Base-by-base conservation (phyloP, 306 rosid species). In the Oemleria cerasiformis region DNA sequence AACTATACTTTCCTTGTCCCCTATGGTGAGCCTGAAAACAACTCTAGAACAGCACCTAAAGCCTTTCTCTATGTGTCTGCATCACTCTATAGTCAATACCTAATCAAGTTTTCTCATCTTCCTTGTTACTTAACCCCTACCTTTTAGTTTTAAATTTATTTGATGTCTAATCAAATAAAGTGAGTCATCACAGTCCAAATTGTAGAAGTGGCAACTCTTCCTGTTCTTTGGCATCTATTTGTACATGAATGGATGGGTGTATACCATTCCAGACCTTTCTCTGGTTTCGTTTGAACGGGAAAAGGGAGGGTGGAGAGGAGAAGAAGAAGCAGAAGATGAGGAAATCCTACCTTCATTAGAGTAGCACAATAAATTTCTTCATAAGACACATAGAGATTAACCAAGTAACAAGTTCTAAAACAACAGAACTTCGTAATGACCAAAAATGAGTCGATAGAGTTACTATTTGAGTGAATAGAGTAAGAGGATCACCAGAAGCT, bases 401-500 rank as follows among this genome's bases (percentile, higher is more conserved):
- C 51, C 54, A 64, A 67, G 56, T 73, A 25, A 53, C 39, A 42
- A 53, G 62, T 8, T 51, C 21, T 38, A 23, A 15, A 51, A 49
- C 36, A 63, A 20, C 20, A 74, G 25, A 43, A 41, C 36, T 56
- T 59, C 73, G 25, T 40, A 15, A 56, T 47, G 57, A 66, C 21
- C 8, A 7, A 64, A 67, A 44, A 39, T 68, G 43, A 75, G 38
- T 20, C 1, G 0, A 51, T 39, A 12, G 40, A 21, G 16, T 8
- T 8, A 57, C 39, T 23, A 25, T 58, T 58, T 58, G 40, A 58
- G 63, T 25, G 40, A 58, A 58, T 5, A 58, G 40, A 58, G 63
- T 58, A 58, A 70, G 50, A 70, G 23, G 55, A 67, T 61, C 86
- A 92, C 97, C 96, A 36, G 93, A 92, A 56, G 91, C 85, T 61